Evolutionary conservation across 202 grass and related monocot species (phyloP).

Genomic region (Cymbopogon flexuosus): DNA sequence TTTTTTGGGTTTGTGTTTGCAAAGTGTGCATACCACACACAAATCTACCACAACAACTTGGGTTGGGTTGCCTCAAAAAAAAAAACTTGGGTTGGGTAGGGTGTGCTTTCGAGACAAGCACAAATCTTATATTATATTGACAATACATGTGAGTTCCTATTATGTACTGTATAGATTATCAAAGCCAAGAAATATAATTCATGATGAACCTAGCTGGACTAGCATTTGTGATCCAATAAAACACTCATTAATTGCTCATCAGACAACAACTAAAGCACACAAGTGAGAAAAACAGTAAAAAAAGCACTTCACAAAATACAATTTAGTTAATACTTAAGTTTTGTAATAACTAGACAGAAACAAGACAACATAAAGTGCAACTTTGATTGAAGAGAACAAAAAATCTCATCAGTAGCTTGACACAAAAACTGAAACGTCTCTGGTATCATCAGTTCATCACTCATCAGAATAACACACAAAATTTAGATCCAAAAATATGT

Average conservation of each 20-base stretch:
- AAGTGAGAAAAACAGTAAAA: not conserved
- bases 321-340: not conserved
- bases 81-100: too few species aligned
- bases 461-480: constrained; percentile 30
- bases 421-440: constrained; percentile 4
- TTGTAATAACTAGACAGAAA: not conserved
- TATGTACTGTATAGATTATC: not conserved
- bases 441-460: not conserved
- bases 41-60: too few species aligned
- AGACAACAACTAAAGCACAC: not conserved
- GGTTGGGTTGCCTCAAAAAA: too few species aligned
- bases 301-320: not conserved
- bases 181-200: not conserved
- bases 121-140: too few species aligned
- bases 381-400: constrained; percentile 16
- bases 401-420: not conserved
- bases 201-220: not conserved
- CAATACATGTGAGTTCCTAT: not conserved
- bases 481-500: constrained; percentile 26
- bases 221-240: not conserved
- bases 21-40: too few species aligned
- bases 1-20: too few species aligned
- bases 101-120: too few species aligned
- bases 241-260: not conserved
- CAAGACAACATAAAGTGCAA: not conserved